phyloP scores from a whole-genome alignment of 192 early-diverging fungal genomes.

The Coemansia sp. region DNA sequence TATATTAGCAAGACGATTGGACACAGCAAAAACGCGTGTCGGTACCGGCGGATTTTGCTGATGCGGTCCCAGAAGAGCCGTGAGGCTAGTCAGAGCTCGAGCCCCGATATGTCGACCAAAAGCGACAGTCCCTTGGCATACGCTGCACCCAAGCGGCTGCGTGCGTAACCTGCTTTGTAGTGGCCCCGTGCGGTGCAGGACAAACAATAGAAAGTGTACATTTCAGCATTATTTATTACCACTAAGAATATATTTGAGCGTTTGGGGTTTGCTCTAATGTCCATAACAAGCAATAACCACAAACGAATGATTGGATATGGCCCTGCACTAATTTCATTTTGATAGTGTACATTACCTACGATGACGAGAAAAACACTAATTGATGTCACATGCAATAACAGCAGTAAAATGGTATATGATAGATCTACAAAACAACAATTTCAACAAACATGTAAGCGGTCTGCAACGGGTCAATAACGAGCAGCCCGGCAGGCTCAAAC shows the following conservation, averaged over 20 bases:
- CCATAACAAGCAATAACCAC: not conserved
- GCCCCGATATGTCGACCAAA: not conserved
- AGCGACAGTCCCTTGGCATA: not conserved
- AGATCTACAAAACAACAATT: conserved; percentile 27
- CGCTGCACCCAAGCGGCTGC: not conserved
- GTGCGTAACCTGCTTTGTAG: not conserved
- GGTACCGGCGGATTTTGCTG: conserved; percentile 45
- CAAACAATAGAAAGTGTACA: conserved; percentile 1
- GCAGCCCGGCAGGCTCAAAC: conserved; percentile 43
- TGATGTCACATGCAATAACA: not conserved
- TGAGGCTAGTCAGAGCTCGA: not conserved
- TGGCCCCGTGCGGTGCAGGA: not conserved
- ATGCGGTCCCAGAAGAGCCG: conserved; percentile 13
- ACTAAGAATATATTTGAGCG: too few relatives aligned
- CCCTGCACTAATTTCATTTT: too few relatives aligned
- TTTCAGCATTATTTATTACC: not conserved
- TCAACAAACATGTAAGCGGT: conserved; percentile 59
- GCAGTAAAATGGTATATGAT: not conserved
- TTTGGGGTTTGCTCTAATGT: not conserved
- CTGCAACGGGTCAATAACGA: conserved; percentile 48
- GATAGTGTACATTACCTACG: too few relatives aligned
- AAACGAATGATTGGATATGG: too few relatives aligned
- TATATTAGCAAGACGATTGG: conserved; percentile 43
- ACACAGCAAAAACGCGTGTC: conserved; percentile 49
- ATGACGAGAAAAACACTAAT: not conserved